A percentile compares a stretch with the other conserved stretches of the same genome.
These are phyloP conservation scores for Russula virescens DNA, from an alignment of 768 basidiomycete species.

Conservation along the genomic window DNA sequence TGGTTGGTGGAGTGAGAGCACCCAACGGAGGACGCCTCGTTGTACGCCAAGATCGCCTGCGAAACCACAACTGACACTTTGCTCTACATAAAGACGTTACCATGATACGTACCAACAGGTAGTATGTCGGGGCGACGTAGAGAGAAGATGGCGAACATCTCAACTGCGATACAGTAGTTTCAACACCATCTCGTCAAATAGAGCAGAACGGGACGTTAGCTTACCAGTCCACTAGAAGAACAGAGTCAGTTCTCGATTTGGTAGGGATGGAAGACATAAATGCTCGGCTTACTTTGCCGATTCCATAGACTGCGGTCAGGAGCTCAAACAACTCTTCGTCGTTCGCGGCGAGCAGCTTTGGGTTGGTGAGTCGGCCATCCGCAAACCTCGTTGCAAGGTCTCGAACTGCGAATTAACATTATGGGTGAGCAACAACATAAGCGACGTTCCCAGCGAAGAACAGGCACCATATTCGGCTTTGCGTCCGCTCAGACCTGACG, in stretches of 20 bases:
- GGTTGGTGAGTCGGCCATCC: conserved; percentile 71
- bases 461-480: conserved; percentile 84
- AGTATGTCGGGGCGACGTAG: conserved; percentile 79
- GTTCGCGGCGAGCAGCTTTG: conserved; percentile 59
- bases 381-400: conserved; percentile 77
- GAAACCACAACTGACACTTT: not conserved
- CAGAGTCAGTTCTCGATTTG: not conserved
- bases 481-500: conserved; percentile 74
- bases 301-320: conserved; percentile 72
- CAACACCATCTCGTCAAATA: not conserved
- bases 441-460: not conserved
- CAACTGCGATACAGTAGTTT: conserved; percentile 49
- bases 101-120: conserved; percentile 40
- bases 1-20: conserved; percentile 55
- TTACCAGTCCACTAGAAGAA: conserved; percentile 54
- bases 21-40: conserved; percentile 63
- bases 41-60: conserved; percentile 83
- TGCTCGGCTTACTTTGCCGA: conserved; percentile 55
- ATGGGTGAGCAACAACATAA: not conserved
- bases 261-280: not conserved
- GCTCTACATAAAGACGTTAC: conserved; percentile 21
- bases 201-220: conserved; percentile 12
- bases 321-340: conserved; percentile 75
- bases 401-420: conserved; percentile 42
- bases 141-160: conserved; percentile 92